Evolutionary conservation across 192 early-diverging fungal genomes (phyloP).

Genomic region (Entomortierella chlamydospora): DNA sequence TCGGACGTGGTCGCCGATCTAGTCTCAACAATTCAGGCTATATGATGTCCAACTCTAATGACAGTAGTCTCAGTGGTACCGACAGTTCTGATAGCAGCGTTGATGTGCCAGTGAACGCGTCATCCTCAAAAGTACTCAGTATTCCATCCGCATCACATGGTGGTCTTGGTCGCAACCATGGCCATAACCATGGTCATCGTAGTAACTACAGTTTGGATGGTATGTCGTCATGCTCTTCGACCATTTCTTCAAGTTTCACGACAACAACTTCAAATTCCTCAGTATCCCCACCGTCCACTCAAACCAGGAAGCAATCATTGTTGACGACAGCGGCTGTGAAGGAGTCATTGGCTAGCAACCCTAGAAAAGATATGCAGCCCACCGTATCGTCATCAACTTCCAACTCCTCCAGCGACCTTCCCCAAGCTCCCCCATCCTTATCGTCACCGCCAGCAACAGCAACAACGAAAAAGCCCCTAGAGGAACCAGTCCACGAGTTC

Average conservation of each 20-base stretch:
- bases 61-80: neutral
- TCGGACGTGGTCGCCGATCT: constrained; percentile 28
- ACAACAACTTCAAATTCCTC: constrained; percentile 22
- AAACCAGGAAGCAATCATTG: constrained; percentile 11
- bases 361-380: too few relatives aligned
- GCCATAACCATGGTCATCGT: constrained; percentile 2
- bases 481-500: constrained; percentile 9
- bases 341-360: neutral
- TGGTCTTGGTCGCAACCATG: neutral
- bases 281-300: constrained; percentile 8
- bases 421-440: neutral
- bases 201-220: constrained; percentile 11
- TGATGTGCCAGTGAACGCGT: neutral
- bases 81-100: neutral
- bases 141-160: neutral
- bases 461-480: neutral
- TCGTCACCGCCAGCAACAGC: constrained; percentile 1
- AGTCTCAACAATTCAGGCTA: constrained; percentile 5
- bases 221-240: constrained; percentile 35
- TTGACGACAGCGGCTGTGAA: neutral
- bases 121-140: neutral
- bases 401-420: too few relatives aligned
- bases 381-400: neutral
- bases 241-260: constrained; percentile 30
- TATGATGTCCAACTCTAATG: neutral